Percentiles rank a stretch among this genome's conserved stretches.
Conservation (phyloP, 768 basidiomycete species). For the Strobilomyces confusus region DNA sequence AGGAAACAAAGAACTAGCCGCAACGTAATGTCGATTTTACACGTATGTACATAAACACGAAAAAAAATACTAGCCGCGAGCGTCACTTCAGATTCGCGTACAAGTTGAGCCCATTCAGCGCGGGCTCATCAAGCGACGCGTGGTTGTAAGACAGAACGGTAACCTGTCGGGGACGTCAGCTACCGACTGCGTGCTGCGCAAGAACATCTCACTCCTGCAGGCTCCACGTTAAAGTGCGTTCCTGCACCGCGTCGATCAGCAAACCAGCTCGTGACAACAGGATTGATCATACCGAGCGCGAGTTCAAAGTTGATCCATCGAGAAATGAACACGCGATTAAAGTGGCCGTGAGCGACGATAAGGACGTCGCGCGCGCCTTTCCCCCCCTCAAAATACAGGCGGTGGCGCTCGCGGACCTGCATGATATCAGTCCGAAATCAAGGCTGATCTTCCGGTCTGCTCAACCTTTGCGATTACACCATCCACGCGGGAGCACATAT, state of each 20-base stretch:
- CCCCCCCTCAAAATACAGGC: constrained; percentile 63
- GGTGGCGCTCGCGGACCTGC: constrained; percentile 72
- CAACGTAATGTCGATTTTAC: constrained; percentile 13
- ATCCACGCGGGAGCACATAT: constrained; percentile 81
- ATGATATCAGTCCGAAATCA: constrained; percentile 4
- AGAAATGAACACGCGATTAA: constrained; percentile 69
- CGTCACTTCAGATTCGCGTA: constrained; percentile 41
- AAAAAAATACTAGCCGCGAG: constrained; percentile 3
- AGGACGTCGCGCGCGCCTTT: constrained; percentile 72
- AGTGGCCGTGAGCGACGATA: constrained; percentile 88
- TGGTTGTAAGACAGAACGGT: constrained; percentile 85
- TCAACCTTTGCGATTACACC: constrained; percentile 63
- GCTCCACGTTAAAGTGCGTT: constrained; percentile 80
- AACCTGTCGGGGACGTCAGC: constrained; percentile 43
- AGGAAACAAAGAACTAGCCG: constrained; percentile 7
- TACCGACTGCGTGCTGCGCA: not conserved
- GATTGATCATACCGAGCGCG: constrained; percentile 40
- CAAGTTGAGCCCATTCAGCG: constrained; percentile 70
- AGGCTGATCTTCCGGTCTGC: constrained; percentile 7
- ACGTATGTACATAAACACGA: constrained; percentile 20
- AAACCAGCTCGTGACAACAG: not conserved
- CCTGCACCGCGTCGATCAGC: constrained; percentile 36
- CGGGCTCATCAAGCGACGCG: constrained; percentile 70
- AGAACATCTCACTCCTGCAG: constrained; percentile 59
- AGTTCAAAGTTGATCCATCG: constrained; percentile 79